These are phyloP conservation scores for Cryoendolithus antarcticus DNA, from an alignment of 2,329 filamentous ascomycete genomes.

Conservation along the genomic window DNA sequence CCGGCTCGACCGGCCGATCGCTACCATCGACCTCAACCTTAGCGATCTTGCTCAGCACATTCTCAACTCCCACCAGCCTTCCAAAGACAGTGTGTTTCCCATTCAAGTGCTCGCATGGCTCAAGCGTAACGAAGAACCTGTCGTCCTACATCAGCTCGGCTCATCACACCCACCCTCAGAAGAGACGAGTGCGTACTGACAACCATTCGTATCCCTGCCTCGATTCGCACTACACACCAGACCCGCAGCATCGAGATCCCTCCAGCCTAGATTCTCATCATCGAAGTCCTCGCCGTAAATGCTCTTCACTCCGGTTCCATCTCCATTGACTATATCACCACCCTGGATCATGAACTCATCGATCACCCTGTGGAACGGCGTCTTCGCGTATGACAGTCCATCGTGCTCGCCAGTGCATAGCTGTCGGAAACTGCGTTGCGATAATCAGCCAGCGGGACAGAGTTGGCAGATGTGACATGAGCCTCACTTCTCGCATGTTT, in stretches of 20 bases:
- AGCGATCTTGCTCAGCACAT: constrained; percentile 23
- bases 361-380: constrained; percentile 30
- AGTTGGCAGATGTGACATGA: neutral
- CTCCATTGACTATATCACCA: constrained; percentile 29
- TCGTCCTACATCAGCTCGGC: neutral
- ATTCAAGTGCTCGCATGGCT: constrained; percentile 27
- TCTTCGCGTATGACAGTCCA: constrained; percentile 25
- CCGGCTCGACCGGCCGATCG: constrained; percentile 24
- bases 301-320: constrained; percentile 29
- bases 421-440: constrained; percentile 28
- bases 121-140: constrained; percentile 32
- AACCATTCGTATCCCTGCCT: constrained; percentile 28
- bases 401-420: constrained; percentile 29
- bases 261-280: constrained; percentile 31
- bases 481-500: constrained; percentile 34
- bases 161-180: neutral
- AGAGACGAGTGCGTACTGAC: constrained; percentile 6
- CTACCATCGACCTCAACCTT: constrained; percentile 26
- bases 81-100: constrained; percentile 32
- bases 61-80: constrained; percentile 25
- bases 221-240: constrained; percentile 31
- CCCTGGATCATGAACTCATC: constrained; percentile 35
- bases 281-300: constrained; percentile 30
- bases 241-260: constrained; percentile 27
- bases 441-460: constrained; percentile 6